Evolutionary conservation across 2,329 filamentous ascomycete species (phyloP), one percentile per base, ranked within the genome.

Genomic region (Penicillium corylophilum): DNA sequence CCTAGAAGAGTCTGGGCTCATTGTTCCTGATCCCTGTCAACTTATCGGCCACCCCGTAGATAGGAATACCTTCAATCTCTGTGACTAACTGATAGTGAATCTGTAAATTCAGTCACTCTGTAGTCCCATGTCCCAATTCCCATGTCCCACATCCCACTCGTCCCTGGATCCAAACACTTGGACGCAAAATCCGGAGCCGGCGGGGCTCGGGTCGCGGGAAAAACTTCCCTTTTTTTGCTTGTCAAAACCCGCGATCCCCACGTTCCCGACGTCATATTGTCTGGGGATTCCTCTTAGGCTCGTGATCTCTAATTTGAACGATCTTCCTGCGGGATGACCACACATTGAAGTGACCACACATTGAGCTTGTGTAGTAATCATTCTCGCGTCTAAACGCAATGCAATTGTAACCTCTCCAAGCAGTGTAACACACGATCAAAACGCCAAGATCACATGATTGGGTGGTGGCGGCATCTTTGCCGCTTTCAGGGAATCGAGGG

Each of bases 401-500:
- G 16, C 33, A 20, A 36, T 36, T 20, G 18, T 38, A 38, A 20
- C 35, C 35, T 20, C 5, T n/a, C 9, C 9, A 38, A 20, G 16
- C 13, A 41, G 16, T n/a, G 15, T 29, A 36, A 43, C 18, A 43
- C 18, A 8, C 16, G 28, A 16, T 28, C 26, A 16, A 22, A 10
- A 24, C 24, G 20, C 16, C 38, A 8, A 8, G 10, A 22, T 36
- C 15, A n/a, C 23, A n/a, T 31, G 28, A 50, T 51, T 52, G 54
- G 51, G 44, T 54, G 18, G 44, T 10, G 45, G 36, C 47, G 45
- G 16, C 23, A 54, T 57, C 51, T 10, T 48, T 59, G 48, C 57
- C 57, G 56, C 57, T 51, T 60, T 54, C 56, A 44, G 57, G 9
- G 15, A 22, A 29, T 51, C 20, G 29, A 49, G 36, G 44, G 40